Conservation (phyloP, 129 eudicot species). For the Logfia minima region DNA sequence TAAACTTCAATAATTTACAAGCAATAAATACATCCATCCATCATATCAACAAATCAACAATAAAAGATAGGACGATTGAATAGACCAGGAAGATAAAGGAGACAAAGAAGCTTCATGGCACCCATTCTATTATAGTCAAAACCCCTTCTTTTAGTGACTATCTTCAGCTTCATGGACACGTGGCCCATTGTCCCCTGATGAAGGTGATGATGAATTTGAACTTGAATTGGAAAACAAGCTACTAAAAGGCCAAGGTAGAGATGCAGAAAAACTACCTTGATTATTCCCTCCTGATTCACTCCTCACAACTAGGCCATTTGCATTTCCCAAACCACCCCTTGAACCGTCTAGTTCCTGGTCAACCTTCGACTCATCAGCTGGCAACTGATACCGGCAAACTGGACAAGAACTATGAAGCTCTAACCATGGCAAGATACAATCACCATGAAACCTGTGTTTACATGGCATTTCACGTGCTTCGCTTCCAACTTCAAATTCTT, state of each 20-base stretch:
- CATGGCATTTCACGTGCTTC: constrained; percentile 86
- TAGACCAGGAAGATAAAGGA: background rate
- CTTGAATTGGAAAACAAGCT: constrained; percentile 49
- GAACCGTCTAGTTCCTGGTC: constrained; percentile 33
- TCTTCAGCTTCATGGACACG: constrained; percentile 26
- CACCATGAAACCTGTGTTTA: constrained; percentile 72
- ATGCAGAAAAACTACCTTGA: constrained; percentile 41
- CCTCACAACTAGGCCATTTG: constrained; percentile 6
- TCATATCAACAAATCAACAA: background rate
- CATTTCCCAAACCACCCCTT: background rate
- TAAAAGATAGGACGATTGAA: background rate
- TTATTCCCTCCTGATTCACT: constrained; percentile 38
- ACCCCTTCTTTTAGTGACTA: background rate
- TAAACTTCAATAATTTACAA: background rate
- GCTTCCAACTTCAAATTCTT: constrained; percentile 62
- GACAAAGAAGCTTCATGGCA: constrained; percentile 17
- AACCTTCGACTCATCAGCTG: constrained; percentile 69
- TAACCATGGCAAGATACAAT: constrained; percentile 86
- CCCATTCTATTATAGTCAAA: background rate
- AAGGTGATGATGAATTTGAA: constrained; percentile 15
- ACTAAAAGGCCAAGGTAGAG: constrained; percentile 68
- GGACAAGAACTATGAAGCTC: constrained; percentile 88
- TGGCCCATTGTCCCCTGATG: constrained; percentile 36
- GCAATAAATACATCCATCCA: constrained; percentile 12
- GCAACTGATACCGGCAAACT: constrained; percentile 73